These are phyloP conservation scores for Corymbia calophylla DNA, from an alignment of 441 rosid species.

Conservation along the genomic window DNA sequence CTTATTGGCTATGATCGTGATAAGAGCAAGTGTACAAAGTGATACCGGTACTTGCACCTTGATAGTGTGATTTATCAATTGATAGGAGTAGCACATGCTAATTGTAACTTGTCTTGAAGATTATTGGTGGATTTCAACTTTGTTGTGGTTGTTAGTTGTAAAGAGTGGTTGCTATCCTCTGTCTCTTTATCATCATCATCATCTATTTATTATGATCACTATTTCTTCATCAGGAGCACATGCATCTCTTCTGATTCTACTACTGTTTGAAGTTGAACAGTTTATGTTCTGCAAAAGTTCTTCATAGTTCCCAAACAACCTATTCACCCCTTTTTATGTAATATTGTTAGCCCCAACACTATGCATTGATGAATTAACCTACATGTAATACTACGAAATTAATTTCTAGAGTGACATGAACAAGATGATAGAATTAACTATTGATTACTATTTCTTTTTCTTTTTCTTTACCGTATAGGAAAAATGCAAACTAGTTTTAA, in stretches of 20 bases:
- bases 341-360: too few species aligned
- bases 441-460: too few species aligned
- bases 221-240: not conserved
- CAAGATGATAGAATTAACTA: not conserved
- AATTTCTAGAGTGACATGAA: not conserved
- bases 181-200: not conserved
- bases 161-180: not conserved
- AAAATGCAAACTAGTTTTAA: not conserved
- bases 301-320: not conserved
- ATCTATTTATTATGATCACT: not conserved
- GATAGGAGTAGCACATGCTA: not conserved
- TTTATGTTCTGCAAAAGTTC: not conserved
- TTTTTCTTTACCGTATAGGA: not conserved
- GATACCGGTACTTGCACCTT: not conserved
- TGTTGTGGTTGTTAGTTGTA: not conserved
- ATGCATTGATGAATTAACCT: not conserved
- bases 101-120: not conserved
- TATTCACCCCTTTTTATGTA: not conserved
- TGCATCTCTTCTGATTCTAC: not conserved
- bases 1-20: not conserved
- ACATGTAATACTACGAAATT: not conserved
- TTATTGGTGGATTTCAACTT: not conserved
- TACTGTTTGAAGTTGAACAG: not conserved
- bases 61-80: not conserved
- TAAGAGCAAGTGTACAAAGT: not conserved